phyloP scores from a whole-genome alignment of 2,329 filamentous ascomycete genomes.

The Nemania bipapillata region DNA sequence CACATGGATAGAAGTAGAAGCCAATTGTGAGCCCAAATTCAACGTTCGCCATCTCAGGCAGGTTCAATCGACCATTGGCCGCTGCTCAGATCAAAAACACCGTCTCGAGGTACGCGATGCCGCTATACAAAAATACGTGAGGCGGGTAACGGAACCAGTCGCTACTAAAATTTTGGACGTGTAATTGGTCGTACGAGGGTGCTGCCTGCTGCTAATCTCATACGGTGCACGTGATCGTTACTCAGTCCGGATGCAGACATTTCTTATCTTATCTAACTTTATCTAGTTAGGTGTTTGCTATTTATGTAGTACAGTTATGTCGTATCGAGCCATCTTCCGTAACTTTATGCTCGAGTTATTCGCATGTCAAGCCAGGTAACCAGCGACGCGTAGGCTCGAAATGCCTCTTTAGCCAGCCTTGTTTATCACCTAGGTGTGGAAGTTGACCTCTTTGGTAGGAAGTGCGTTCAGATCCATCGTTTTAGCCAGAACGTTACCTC shows the following conservation, averaged over 20 bases:
- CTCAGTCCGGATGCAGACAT: not conserved
- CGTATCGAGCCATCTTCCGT: not conserved
- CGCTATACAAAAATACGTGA: not conserved
- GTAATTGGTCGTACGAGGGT: conserved; percentile 13
- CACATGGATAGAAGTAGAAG: conserved; percentile 57
- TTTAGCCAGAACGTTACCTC: not conserved
- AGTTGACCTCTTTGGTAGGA: not conserved
- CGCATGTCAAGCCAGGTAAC: not conserved
- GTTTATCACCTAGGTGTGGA: not conserved
- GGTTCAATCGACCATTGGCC: conserved; percentile 26
- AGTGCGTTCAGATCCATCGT: not conserved
- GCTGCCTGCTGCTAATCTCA: conserved; percentile 11
- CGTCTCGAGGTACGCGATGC: not conserved
- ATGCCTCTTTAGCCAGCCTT: not conserved
- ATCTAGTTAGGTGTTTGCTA: not conserved
- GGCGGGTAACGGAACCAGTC: conserved; percentile 2
- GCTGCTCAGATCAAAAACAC: not conserved
- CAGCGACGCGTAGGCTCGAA: not conserved
- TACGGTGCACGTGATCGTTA: not conserved
- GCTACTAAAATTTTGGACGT: not conserved
- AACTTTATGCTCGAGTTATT: not conserved
- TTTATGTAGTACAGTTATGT: too few relatives aligned
- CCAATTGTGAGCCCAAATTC: conserved; percentile 54
- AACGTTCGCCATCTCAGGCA: conserved; percentile 50
- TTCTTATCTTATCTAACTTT: not conserved